A percentile compares a stretch with the other conserved stretches of the same genome.
Conservation (phyloP, 139 green algal species). For the Edaphochlamys debaryana region DNA sequence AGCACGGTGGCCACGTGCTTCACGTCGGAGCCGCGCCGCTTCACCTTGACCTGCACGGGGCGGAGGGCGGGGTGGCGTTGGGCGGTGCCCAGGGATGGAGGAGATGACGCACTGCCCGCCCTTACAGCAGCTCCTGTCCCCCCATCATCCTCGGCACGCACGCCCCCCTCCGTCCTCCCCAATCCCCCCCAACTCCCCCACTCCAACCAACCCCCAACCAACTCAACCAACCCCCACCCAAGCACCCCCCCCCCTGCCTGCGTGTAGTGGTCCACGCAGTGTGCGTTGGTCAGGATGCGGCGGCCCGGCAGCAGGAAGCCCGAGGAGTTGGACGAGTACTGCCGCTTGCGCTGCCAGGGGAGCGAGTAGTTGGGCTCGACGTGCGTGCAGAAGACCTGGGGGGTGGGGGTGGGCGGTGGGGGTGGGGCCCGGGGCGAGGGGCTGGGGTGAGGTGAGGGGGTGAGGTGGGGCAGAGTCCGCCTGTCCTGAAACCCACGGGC, state of each 20-base stretch:
- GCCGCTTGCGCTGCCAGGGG: conserved; percentile 95
- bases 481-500: too few species aligned
- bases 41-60: conserved; percentile 86
- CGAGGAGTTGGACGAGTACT: conserved; percentile 79
- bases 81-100: background rate
- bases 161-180: too few species aligned
- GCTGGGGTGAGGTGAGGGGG: background rate
- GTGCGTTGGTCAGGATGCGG: conserved; percentile 95
- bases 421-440: background rate
- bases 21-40: conserved; percentile 86
- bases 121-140: too few species aligned
- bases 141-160: background rate
- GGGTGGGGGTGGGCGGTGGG: background rate
- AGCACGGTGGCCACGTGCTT: conserved; percentile 91
- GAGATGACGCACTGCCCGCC: too few species aligned
- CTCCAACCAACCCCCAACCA: too few species aligned
- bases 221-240: too few species aligned
- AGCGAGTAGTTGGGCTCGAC: conserved; percentile 93
- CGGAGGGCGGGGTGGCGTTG: too few species aligned
- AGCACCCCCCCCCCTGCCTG: conserved; percentile 9
- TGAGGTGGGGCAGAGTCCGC: too few species aligned
- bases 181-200: too few species aligned
- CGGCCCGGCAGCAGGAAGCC: conserved; percentile 88
- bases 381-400: conserved; percentile 77
- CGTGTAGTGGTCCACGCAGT: conserved; percentile 84